Evolutionary conservation across 176 grass and related monocot genomes (phyloP).

Genomic region (Rhynchospora breviuscula): DNA sequence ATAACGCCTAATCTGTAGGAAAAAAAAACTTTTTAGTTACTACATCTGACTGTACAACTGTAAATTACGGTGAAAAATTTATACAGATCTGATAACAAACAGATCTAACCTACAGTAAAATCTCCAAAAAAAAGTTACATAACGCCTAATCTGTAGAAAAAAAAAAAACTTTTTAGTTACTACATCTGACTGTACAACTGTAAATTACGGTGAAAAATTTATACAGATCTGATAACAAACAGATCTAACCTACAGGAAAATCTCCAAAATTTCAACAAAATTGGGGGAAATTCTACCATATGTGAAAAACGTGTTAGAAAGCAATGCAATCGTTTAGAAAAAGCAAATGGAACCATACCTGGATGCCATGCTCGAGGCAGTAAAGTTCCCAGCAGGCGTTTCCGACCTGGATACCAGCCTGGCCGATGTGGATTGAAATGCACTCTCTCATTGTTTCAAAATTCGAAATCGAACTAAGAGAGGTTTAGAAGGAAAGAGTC

Average conservation of each 20-base stretch:
- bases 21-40: too few species aligned
- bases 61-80: not conserved
- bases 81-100: not conserved
- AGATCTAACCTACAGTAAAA: not conserved
- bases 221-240: not conserved
- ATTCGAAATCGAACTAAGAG: not conserved
- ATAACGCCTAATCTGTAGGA: too few species aligned
- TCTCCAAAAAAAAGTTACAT: not conserved
- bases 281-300: not conserved
- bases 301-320: not conserved
- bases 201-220: not conserved
- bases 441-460: conserved; percentile 57
- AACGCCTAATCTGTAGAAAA: too few species aligned
- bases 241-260: not conserved
- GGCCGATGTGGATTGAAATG: conserved; percentile 86
- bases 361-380: conserved; percentile 89
- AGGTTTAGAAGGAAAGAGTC: not conserved
- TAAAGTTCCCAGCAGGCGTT: conserved; percentile 88
- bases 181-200: not conserved
- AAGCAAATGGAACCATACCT: conserved; percentile 30
- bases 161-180: too few species aligned
- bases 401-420: conserved; percentile 82
- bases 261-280: not conserved
- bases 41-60: not conserved
- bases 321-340: too few species aligned